Evolutionary conservation across 106 monocot genomes (phyloP), one percentile per base, ranked within the genome.

Genomic region (Allium fistulosum): DNA sequence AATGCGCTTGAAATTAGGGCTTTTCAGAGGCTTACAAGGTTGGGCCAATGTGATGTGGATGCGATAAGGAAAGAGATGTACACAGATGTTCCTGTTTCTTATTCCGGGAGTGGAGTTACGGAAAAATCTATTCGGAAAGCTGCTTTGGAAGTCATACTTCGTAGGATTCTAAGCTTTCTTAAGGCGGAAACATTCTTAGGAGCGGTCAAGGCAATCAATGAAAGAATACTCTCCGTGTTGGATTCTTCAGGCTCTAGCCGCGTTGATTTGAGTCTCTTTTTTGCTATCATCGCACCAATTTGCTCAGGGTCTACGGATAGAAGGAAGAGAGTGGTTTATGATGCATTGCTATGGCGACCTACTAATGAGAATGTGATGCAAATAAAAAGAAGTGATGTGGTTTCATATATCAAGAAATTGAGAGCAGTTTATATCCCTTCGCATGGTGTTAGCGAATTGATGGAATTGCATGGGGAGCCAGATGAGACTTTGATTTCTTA

Each of bases 51-150:
- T 51, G 79, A 90, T 61, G 81, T 87, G 58, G 97, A 90, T 63
- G 53, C 79, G 50, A 53, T 99, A 61, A 83, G 68, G 80, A 93
- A 90, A 63, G 92, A 92, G 68, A 85, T 99, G 87, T 79, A 85
- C 73, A 83, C 84, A 27, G 92, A 99, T 58, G 90, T 99, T 48
- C 97, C 97, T 17, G 50, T 87, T 69, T 99, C 92, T 18, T 93
- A 99, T 57, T 90, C 97, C 1, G 90, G 92, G 49, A 72, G 60
- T 62, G 92, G 97, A 1, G 56, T 74, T 26, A 87, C 97, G 22
- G 90, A 90, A 64, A 92, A 90, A 72, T 99, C 89, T 13, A 93
- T 93, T 66, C 71, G 97, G 9, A 99, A 99, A 70, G 97, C 97
- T 71, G 84, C 92, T 18, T 65, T 99, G 63, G 97, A 99, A 53